These are phyloP conservation scores for Aspergillaceae sp. DNA, from an alignment of 2,329 filamentous ascomycete species.

Conservation along the genomic window DNA sequence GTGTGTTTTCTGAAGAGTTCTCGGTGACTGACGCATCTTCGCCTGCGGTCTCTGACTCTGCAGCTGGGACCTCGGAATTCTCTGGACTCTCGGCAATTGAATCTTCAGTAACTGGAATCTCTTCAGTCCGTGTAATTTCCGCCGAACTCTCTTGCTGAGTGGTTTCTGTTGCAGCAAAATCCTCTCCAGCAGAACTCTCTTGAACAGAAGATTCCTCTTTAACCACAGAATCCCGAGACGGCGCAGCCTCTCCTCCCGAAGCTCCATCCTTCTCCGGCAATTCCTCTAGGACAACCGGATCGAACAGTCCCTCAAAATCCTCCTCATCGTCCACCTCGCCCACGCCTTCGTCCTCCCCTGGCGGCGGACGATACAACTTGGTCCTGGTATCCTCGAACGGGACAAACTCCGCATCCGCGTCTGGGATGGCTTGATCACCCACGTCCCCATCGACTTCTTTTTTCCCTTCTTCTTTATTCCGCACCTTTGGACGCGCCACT, in stretches of 20 bases:
- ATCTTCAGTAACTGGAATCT: too few species aligned
- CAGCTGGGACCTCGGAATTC: too few species aligned
- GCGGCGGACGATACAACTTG: conserved; percentile 9
- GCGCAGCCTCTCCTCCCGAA: background rate
- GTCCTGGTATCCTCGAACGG: conserved; percentile 22
- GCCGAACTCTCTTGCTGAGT: too few species aligned
- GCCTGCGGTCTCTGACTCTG: too few species aligned
- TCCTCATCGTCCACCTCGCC: conserved; percentile 7
- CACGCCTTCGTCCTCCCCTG: conserved; percentile 4
- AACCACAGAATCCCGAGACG: background rate
- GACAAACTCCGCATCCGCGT: conserved; percentile 14
- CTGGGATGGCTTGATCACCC: too few species aligned
- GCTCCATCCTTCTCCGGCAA: background rate
- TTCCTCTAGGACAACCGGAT: conserved; percentile 17
- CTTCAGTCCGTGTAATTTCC: too few species aligned
- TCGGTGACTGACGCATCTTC: too few species aligned
- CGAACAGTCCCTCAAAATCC: conserved; percentile 29
- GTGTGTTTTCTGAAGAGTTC: background rate
- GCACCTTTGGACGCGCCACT: conserved; percentile 2
- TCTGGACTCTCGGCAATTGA: too few species aligned
- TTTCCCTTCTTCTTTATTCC: background rate
- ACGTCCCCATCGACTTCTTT: background rate
- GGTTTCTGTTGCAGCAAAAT: too few species aligned
- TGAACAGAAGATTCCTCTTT: background rate
- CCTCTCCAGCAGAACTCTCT: too few species aligned